Base-by-base conservation (phyloP, 805 yeast genomes). In the Torulaspora indica region DNA sequence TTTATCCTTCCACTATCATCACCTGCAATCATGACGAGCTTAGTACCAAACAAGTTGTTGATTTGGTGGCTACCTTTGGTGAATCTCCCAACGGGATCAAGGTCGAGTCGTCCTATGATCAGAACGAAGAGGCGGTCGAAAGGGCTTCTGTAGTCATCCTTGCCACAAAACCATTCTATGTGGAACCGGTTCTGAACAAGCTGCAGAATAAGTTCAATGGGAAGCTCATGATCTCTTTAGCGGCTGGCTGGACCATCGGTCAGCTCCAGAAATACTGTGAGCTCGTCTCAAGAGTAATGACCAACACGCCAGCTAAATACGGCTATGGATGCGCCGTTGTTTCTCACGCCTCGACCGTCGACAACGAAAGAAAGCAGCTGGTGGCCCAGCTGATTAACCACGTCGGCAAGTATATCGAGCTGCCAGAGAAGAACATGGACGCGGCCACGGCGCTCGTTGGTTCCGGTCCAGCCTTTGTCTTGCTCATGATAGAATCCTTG, bases 371-470 rank as follows among this genome's bases (percentile, higher is more conserved):
- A 51, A 56, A 50, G 28, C 30, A 45, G 20, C 28, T 54, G 8
- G 75, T 74, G 1, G 45, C 53, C 8, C 55, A 67, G 46, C 67
- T 85, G 46, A 72, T 82, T 27, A 69, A 74, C 36, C 79, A 87
- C 28, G 80, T 84, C 43, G 93, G 93, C 5, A 73, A 74, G 53
- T 67, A 78, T 43, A 64, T 69, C 46, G 78, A 76, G 53, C 68
- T 85, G 34, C 91, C 90, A 14, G 99, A 93, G 67, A 83, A 84
- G 63, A 85, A 88, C 66, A 89, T 91, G 89, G 98, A 93, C 62
- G 96, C 91, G 3, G 95, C 96, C 32, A 91, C 98, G 7, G 85
- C 96, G 0, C 74, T 93, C 38, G 88, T 93, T 45, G 98, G 98
- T 1, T 87, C 96, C 1, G 98, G 96, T 1, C 97, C 98, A 1